Evolutionary conservation across 108 stramenopile species (phyloP).

Genomic region (Skeletonema menzelii): DNA sequence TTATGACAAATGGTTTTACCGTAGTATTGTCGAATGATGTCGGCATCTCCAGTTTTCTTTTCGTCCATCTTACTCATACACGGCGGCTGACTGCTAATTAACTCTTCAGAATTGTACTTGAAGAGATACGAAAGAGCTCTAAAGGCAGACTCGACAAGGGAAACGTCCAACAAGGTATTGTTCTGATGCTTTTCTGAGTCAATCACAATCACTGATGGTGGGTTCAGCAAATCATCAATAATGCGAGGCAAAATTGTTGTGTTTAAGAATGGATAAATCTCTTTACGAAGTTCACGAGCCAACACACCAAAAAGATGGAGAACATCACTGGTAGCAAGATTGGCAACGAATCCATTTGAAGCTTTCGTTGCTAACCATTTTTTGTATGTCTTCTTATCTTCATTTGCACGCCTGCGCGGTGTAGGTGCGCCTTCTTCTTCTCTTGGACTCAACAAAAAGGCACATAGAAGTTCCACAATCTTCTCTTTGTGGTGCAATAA

Average conservation of each 20-base stretch:
- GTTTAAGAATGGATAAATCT: constrained; percentile 77
- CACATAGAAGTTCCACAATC: constrained; percentile 65
- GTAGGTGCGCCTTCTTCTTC: constrained; percentile 11
- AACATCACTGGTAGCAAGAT: constrained; percentile 83
- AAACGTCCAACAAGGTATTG: constrained; percentile 66
- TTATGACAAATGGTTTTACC: constrained; percentile 72
- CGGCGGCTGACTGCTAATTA: constrained; percentile 38
- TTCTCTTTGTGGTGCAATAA: constrained; percentile 69
- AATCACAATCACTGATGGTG: constrained; percentile 47
- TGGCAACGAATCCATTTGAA: constrained; percentile 51
- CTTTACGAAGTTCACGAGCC: constrained; percentile 80
- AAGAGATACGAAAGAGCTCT: constrained; percentile 80
- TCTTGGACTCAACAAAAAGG: constrained; percentile 51
- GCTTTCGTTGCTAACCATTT: constrained; percentile 11
- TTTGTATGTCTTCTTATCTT: constrained; percentile 19
- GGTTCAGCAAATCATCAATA: constrained; percentile 75
- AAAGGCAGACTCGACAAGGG: constrained; percentile 79
- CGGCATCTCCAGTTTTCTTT: constrained; percentile 39
- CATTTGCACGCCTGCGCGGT: constrained; percentile 4
- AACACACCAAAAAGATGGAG: constrained; percentile 81
- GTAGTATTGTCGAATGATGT: constrained; percentile 79
- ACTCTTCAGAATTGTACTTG: constrained; percentile 69
- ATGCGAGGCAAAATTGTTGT: constrained; percentile 69
- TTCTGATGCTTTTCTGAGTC: constrained; percentile 40
- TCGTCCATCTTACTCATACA: neutral